Conservation (phyloP, 768 basidiomycete genomes). For the Tricholoma bakamatsutake region DNA sequence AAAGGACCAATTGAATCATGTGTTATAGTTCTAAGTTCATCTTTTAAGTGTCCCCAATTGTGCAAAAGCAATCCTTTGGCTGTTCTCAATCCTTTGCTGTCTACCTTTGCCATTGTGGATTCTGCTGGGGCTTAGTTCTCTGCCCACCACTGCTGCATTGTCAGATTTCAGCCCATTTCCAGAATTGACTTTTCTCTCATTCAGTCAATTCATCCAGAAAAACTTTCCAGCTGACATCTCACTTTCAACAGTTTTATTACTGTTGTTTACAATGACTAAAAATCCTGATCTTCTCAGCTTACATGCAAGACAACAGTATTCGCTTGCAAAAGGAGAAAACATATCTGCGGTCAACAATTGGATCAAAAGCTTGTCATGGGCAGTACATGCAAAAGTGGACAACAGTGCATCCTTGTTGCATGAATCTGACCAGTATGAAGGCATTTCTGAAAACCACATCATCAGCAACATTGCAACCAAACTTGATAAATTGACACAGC, state of each 20-base stretch:
- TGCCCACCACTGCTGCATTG: neutral
- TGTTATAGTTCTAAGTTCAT: neutral
- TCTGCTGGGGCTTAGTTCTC: neutral
- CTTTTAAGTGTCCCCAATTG: neutral
- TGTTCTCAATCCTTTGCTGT: neutral
- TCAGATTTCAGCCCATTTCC: neutral
- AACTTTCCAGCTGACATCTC: slow-evolving; percentile 4
- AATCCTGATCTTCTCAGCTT: slow-evolving; percentile 1
- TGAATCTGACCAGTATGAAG: neutral
- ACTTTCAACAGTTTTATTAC: slow-evolving; percentile 2
- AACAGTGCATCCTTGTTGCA: neutral
- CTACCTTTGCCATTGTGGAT: neutral
- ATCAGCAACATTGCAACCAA: neutral
- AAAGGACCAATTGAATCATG: neutral
- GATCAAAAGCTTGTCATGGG: neutral
- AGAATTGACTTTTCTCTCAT: neutral
- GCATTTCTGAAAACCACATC: neutral
- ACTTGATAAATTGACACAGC: slow-evolving; percentile 9
- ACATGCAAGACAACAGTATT: slow-evolving; percentile 3
- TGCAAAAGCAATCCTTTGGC: neutral
- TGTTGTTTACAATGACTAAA: slow-evolving; percentile 5
- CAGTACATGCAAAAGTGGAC: neutral
- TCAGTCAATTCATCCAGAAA: neutral
- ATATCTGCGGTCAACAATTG: neutral
- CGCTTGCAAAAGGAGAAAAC: neutral